Conservation (phyloP, 2,329 filamentous ascomycete species). For the Colletotrichum sojae region DNA sequence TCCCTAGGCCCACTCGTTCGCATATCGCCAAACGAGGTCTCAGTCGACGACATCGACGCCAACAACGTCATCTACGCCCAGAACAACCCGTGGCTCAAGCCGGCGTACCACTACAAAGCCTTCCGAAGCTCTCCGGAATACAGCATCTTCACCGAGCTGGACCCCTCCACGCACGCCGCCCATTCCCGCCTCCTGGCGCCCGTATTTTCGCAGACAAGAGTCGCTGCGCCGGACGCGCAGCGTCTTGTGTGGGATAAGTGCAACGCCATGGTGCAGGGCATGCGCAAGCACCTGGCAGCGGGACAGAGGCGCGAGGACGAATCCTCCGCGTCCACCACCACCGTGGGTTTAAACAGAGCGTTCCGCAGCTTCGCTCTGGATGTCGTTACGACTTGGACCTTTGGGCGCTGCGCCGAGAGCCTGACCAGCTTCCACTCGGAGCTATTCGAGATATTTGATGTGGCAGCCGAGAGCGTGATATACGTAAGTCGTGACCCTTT, state of each 20-base stretch:
- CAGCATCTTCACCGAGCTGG: conserved; percentile 31
- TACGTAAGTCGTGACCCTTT: background rate
- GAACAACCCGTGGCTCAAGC: conserved; percentile 22
- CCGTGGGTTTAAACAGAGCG: background rate
- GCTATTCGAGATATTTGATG: conserved; percentile 15
- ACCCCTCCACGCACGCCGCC: conserved; percentile 9
- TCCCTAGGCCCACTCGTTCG: conserved; percentile 18
- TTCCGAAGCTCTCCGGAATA: conserved; percentile 18
- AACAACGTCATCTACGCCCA: conserved; percentile 23
- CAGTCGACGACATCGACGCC: conserved; percentile 15
- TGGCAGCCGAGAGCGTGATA: conserved; percentile 21
- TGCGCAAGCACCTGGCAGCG: background rate
- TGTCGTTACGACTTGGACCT: conserved; percentile 24
- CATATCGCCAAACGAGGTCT: conserved; percentile 33
- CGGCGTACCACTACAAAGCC: conserved; percentile 21
- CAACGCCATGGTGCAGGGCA: conserved; percentile 1
- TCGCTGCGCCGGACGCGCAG: background rate
- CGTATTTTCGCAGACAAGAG: conserved; percentile 13
- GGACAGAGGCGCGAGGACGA: background rate
- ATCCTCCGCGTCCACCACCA: too few relatives aligned
- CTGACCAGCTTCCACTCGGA: conserved; percentile 4
- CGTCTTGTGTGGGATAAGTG: conserved; percentile 15
- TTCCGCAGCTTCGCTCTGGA: conserved; percentile 21
- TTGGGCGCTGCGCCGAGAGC: conserved; percentile 20
- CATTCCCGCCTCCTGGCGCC: conserved; percentile 16